Evolutionary conservation across 2,329 filamentous ascomycete species (phyloP).

Genomic region (Colletotrichum phormii): DNA sequence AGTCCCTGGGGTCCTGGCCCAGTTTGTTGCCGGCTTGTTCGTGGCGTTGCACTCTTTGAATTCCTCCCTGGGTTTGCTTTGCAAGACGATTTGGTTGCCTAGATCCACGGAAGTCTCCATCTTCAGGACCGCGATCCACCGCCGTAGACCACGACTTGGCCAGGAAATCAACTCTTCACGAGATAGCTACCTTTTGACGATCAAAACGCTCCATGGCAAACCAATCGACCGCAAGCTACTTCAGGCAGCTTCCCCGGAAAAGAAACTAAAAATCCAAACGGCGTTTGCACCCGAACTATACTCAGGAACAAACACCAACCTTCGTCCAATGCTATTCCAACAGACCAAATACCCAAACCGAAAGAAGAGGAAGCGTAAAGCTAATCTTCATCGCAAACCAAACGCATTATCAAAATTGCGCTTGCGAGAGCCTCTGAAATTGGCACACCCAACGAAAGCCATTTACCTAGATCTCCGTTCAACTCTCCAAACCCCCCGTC

Average conservation of each 20-base stretch:
- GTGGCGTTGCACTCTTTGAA: not conserved
- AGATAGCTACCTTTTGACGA: not conserved
- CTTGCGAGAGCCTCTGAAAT: not conserved
- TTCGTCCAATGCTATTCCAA: not conserved
- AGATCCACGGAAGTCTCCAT: too few relatives aligned
- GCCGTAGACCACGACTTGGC: not conserved
- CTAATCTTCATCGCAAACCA: not conserved
- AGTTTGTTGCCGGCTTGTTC: not conserved
- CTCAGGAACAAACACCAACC: not conserved
- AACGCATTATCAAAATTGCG: not conserved
- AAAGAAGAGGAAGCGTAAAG: not conserved
- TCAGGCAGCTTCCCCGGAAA: not conserved
- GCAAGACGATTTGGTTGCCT: not conserved
- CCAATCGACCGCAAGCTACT: not conserved
- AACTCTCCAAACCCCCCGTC: not conserved
- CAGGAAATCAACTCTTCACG: not conserved
- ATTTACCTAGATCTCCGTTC: not conserved
- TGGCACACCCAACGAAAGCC: not conserved
- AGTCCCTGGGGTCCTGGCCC: constrained; percentile 1
- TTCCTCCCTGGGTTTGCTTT: not conserved
- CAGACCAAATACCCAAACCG: not conserved
- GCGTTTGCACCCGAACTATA: not conserved
- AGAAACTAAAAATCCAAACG: not conserved
- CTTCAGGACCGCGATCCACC: not conserved
- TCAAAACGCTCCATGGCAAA: not conserved